Base-by-base conservation (phyloP, 1,139 yeast genomes). In the Torulaspora pretoriensis region DNA sequence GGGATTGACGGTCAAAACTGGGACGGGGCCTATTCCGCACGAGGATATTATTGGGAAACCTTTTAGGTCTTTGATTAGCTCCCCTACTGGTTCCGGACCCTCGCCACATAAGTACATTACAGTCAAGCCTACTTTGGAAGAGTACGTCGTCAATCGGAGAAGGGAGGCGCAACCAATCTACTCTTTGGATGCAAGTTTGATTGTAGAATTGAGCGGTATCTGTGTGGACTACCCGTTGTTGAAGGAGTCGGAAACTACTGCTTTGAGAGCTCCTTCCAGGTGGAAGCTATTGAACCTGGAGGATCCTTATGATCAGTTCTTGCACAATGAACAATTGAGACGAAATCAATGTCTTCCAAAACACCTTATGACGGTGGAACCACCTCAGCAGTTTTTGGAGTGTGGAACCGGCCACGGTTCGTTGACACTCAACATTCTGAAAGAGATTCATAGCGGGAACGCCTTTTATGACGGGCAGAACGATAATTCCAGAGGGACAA, bases 401-500 rank as follows among this genome's bases (percentile, higher is more conserved):
- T 77, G 77, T 1, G 79, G 78, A 3, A 74, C 78, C 1, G 78
- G 78, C 2, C 78, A 73, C 56, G 79, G 78, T 0, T 72, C 78
- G 2, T 53, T 74, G 44, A 64, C 75, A 1, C 46, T 74, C 38
- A 72, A 73, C 3, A 70, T 74, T n/a, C 64, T 70, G 19, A 66
- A 63, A 17, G 62, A 61, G 9, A 53, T 74, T 1, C 78, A 74
- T 50, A 63, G 72, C 23, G 74, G 73, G 0, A 73, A 73, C 50
- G 66, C 68, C 13, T 64, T 53, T 36, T 59, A 60, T 3, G 52
- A 55, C 10, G 49, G 55, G 9, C 49, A 48, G 28, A 60, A 58
- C n/a, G 56, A 55, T 34, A 31, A 38, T 7, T 49, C 58, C 1
- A 45, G 72, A 45, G 76, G 76, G 17, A 75, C 77, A 0, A 53